Conservation (phyloP, 257 asterid genomes). For the Ehretia macrophylla region DNA sequence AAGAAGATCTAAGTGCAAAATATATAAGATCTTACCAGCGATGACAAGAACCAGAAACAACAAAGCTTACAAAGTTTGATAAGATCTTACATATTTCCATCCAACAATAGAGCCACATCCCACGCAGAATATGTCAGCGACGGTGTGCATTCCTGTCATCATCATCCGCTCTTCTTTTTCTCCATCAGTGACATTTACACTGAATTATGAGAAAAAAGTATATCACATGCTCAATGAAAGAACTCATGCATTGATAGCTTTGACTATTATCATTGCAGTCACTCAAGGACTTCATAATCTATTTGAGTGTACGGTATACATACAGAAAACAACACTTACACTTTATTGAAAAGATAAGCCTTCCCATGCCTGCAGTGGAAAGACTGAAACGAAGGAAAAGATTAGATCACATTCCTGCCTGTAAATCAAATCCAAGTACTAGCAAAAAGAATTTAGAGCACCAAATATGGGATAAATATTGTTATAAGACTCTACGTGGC, state of each 20-base stretch:
- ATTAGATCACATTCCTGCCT: no score
- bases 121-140: conserved; percentile 63
- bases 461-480: no score
- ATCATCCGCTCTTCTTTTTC: conserved; percentile 63
- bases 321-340: conserved; percentile 52
- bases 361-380: conserved; percentile 66
- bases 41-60: neutral
- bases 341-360: conserved; percentile 79
- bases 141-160: conserved; percentile 74
- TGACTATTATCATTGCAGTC: neutral
- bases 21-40: neutral
- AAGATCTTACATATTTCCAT: conserved; percentile 71
- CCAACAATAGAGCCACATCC: conserved; percentile 68
- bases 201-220: conserved; percentile 19
- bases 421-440: no score
- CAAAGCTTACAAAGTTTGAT: neutral
- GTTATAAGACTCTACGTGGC: conserved; percentile 9
- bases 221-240: conserved; percentile 10
- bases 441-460: no score
- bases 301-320: neutral
- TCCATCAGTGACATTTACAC: conserved; percentile 62
- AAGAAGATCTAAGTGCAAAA: neutral
- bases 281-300: neutral
- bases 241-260: neutral
- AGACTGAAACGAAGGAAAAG: conserved; percentile 37